A percentile compares a stretch with the other conserved stretches of the same genome.
phyloP scores from a whole-genome alignment of 2,329 filamentous ascomycete genomes.

The Ophiobolus disseminans region DNA sequence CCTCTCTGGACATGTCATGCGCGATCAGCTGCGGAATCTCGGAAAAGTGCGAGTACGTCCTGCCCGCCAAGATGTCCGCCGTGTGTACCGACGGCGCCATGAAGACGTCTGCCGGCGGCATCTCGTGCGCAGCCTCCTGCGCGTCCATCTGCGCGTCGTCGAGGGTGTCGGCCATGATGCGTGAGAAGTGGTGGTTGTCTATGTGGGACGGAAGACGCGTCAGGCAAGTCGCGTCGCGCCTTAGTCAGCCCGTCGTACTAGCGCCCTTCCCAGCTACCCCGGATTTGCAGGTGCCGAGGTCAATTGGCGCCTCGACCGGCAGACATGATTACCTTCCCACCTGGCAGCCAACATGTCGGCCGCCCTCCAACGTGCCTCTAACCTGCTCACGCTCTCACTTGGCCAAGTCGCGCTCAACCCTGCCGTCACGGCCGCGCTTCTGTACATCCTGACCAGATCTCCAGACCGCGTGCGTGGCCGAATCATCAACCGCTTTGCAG shows the following conservation, averaged over 20 bases:
- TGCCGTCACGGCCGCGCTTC: slow-evolving; percentile 35
- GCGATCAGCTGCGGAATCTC: slow-evolving; percentile 51
- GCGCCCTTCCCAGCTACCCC: neutral
- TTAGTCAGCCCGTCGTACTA: too few species aligned
- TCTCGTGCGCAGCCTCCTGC: slow-evolving; percentile 46
- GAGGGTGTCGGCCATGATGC: slow-evolving; percentile 34
- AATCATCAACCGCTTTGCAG: slow-evolving; percentile 23
- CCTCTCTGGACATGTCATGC: slow-evolving; percentile 62
- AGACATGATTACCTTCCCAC: neutral
- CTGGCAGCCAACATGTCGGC: slow-evolving; percentile 22
- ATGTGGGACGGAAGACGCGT: slow-evolving; percentile 20
- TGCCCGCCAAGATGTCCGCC: slow-evolving; percentile 49
- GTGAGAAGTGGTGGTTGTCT: neutral
- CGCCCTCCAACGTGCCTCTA: slow-evolving; percentile 19
- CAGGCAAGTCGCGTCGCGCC: slow-evolving; percentile 12
- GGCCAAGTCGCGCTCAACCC: slow-evolving; percentile 39
- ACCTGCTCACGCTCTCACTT: slow-evolving; percentile 29
- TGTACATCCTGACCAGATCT: slow-evolving; percentile 41
- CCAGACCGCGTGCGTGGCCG: slow-evolving; percentile 33
- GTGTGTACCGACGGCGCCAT: slow-evolving; percentile 56
- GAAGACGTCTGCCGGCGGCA: slow-evolving; percentile 51
- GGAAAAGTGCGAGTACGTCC: slow-evolving; percentile 58
- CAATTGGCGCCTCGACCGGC: neutral
- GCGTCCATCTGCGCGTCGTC: slow-evolving; percentile 45
- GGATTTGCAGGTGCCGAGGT: neutral